Percentiles rank a stretch among this genome's conserved stretches.
These are phyloP conservation scores for Jamesozyma lodderae DNA, from an alignment of 805 yeast genomes.

Conservation along the genomic window DNA sequence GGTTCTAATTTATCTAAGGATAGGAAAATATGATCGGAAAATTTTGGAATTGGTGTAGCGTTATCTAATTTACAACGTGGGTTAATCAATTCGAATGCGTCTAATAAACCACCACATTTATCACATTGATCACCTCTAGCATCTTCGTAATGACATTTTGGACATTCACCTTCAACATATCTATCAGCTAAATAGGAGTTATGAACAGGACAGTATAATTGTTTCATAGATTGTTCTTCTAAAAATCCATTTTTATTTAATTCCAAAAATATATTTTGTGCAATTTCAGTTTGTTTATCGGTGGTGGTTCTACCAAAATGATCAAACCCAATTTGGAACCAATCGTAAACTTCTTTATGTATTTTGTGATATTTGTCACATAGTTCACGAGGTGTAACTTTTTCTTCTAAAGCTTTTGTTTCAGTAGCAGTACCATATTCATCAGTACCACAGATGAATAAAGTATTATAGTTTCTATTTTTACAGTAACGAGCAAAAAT, in stretches of 20 bases:
- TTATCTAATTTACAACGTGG: conserved; percentile 94
- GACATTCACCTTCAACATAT: conserved; percentile 95
- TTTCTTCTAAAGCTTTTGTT: conserved; percentile 93
- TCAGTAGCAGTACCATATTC: conserved; percentile 99
- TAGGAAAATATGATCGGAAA: conserved; percentile 79
- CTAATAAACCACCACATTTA: conserved; percentile 80
- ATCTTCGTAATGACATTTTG: conserved; percentile 87
- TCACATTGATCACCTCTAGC: conserved; percentile 99
- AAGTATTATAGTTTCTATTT: conserved; percentile 76
- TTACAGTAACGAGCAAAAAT: conserved; percentile 85
- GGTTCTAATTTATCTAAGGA: conserved; percentile 78
- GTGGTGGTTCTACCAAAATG: conserved; percentile 96
- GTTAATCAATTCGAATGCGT: conserved; percentile 86
- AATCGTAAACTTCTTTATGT: conserved; percentile 85
- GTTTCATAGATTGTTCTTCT: conserved; percentile 82
- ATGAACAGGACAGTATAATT: conserved; percentile 85
- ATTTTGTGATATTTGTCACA: conserved; percentile 85
- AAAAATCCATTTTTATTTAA: conserved; percentile 67
- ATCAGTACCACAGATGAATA: conserved; percentile 93
- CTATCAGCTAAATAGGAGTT: conserved; percentile 91
- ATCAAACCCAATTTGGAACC: conserved; percentile 95
- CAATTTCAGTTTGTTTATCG: conserved; percentile 80
- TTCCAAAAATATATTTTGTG: conserved; percentile 83
- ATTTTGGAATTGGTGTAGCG: conserved; percentile 68
- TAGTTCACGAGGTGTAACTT: conserved; percentile 75